Base-by-base conservation (phyloP, 2,329 filamentous ascomycete genomes). In the Aspergillus unguis region DNA sequence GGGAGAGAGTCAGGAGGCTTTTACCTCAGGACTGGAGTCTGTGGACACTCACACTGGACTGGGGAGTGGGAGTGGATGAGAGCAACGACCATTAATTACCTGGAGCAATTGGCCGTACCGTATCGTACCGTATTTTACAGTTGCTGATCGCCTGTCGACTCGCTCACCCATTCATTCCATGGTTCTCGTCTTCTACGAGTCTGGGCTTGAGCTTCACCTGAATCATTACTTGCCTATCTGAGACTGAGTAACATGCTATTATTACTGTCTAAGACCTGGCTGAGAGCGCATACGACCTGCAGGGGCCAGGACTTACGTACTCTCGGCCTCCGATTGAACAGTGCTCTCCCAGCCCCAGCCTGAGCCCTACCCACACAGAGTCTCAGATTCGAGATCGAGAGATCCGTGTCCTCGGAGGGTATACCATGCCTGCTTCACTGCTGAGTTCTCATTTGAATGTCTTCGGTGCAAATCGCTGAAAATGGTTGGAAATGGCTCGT, bases 1-100 rank as follows among this genome's bases (percentile, higher is more conserved):
- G 37, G 35, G 47, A 45, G 45, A 47, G 48, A 45, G 48, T 51
- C 53, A 56, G 49, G 50, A 48, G 50, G 49, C 48, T 48, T 57
- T 52, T 45, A 50, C 17, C 17, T 17, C 17, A 48, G 50, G 55
- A 52, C 38, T 17, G 17, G 50, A 44, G 36, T 38, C 23, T 6
- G 11, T 23, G 36, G 36, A 48, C 53, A 44, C 29, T 44, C 44
- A 54, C 42, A 38, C 25, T 10, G 33, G 6, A 27, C 25, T 44
- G 41, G 41, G 31, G 44, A 26, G 45, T 33, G 43, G n/a, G 36
- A 42, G 28, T 41, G 46, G 35, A 28, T 23, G 7, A 11, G 11
- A 9, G 29, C 25, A 26, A 48, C 44, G 31, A 40, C 17, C 17
- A 17, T 17, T 17, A 17, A 17, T 17, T 17, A 17, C 17, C 17